Evolutionary conservation across 2,329 filamentous ascomycete genomes (phyloP), one percentile per base, ranked within the genome.

Genomic region (Setomelanomma holmii): DNA sequence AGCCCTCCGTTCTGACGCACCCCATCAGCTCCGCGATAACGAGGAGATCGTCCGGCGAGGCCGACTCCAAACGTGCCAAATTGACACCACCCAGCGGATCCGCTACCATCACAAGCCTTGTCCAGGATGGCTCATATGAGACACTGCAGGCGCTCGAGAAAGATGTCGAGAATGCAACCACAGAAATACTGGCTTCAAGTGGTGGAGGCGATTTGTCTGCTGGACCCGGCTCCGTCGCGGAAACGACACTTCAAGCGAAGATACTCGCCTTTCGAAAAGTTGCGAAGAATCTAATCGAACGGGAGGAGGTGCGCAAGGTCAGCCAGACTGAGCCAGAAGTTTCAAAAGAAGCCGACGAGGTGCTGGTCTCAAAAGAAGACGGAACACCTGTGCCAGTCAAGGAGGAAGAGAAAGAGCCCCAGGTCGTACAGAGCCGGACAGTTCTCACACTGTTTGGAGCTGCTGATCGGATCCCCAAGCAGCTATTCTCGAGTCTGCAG

Each of bases 401-500:
- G 45, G 56, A 66, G 33, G 67, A 71, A 43, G 34, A 60, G 5
- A 49, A 57, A 4, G 52, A 60, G 24, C 45, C 54, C 17, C 59
- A 78, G 38, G 44, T 45, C 40, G 61, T 61, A 12, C 62, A 78
- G 43, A 78, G 83, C 49, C 82, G 79, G 56, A 78, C 86, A 14
- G 87, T 93, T 5, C 79, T 97, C 51, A 93, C 90, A 1, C 79
- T 96, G 1, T 88, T 87, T 61, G 91, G 90, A 48, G 89, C 87
- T 61, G 89, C 89, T 7, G 53, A 36, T 35, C 86, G 88, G 1
- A 86, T 86, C 40, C 83, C 89, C 30, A 88, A 87, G 62, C 89
- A 93, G 54, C 79, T 97, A 4, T 97, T 95, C 72, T 96, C 93
- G 4, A 96, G 93, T 73, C 79, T 96, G 43, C 90, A 89, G 59